These are phyloP conservation scores for Hericium erinaceus DNA, from an alignment of 768 basidiomycete genomes.

Conservation along the genomic window DNA sequence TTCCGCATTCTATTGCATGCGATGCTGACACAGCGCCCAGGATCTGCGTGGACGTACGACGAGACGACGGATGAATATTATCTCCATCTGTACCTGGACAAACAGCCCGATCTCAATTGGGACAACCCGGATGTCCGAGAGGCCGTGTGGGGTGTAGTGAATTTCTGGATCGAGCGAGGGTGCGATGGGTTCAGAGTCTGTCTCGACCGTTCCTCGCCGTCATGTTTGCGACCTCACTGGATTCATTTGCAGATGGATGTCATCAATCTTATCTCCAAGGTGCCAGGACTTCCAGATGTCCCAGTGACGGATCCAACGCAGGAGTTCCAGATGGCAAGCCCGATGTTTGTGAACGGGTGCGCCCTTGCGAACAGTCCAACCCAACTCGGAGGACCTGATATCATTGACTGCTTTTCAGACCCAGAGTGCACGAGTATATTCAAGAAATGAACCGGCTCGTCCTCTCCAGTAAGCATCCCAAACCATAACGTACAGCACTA, in stretches of 20 bases:
- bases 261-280: slow-evolving; percentile 62
- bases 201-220: not conserved
- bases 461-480: slow-evolving; percentile 37
- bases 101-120: slow-evolving; percentile 77
- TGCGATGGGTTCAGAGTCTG: slow-evolving; percentile 68
- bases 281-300: slow-evolving; percentile 55
- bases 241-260: slow-evolving; percentile 46
- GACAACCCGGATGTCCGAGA: slow-evolving; percentile 47
- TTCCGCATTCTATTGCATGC: not conserved
- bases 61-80: slow-evolving; percentile 59
- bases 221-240: not conserved
- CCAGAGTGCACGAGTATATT: slow-evolving; percentile 57
- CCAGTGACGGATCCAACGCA: slow-evolving; percentile 41
- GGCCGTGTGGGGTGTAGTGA: slow-evolving; percentile 56
- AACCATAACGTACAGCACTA: not conserved
- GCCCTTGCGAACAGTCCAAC: not conserved
- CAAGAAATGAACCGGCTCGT: slow-evolving; percentile 58
- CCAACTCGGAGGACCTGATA: not conserved
- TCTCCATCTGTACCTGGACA: slow-evolving; percentile 54
- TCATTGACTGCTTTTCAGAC: slow-evolving; percentile 28
- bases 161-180: slow-evolving; percentile 66
- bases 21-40: slow-evolving; percentile 20
- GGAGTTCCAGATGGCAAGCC: slow-evolving; percentile 43
- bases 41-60: slow-evolving; percentile 67
- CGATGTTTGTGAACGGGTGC: slow-evolving; percentile 54